Conservation (phyloP, 768 basidiomycete species). For the Lactifluus subvellereus region DNA sequence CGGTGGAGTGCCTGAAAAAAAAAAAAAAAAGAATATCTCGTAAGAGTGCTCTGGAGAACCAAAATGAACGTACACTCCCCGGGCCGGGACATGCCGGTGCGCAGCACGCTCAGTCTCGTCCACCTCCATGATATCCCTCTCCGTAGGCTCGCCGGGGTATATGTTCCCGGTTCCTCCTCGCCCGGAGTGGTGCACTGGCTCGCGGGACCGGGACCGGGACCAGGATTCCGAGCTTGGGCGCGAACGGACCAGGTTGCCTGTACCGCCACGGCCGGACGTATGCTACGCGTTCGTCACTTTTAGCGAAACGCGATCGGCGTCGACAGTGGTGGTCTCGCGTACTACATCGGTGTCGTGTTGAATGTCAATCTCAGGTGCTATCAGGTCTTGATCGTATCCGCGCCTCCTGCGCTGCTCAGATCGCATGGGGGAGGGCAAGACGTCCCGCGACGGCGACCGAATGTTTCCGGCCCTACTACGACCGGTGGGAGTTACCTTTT, state of each 20-base stretch:
- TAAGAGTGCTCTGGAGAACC: not conserved
- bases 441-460: constrained; percentile 65
- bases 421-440: not conserved
- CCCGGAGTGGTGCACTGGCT: constrained; percentile 46
- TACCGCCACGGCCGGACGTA: constrained; percentile 61
- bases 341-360: constrained; percentile 1
- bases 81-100: constrained; percentile 25
- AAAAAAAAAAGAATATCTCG: constrained; percentile 15
- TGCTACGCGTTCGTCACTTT: constrained; percentile 21
- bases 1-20: constrained; percentile 47
- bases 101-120: constrained; percentile 35
- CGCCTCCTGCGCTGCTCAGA: constrained; percentile 24
- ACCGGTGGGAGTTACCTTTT: constrained; percentile 55
- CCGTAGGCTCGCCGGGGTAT: constrained; percentile 28
- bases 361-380: constrained; percentile 17
- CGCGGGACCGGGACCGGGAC: constrained; percentile 46
- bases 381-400: constrained; percentile 29
- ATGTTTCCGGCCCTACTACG: constrained; percentile 86
- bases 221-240: constrained; percentile 4
- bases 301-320: not conserved
- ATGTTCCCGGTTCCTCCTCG: constrained; percentile 65
- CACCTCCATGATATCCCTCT: constrained; percentile 29
- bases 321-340: not conserved
- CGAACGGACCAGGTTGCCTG: constrained; percentile 46
- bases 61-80: constrained; percentile 42